Percentiles rank a stretch among this genome's conserved stretches.
Conservation (phyloP, 2,329 filamentous ascomycete species). For the Dothistroma septosporum region DNA sequence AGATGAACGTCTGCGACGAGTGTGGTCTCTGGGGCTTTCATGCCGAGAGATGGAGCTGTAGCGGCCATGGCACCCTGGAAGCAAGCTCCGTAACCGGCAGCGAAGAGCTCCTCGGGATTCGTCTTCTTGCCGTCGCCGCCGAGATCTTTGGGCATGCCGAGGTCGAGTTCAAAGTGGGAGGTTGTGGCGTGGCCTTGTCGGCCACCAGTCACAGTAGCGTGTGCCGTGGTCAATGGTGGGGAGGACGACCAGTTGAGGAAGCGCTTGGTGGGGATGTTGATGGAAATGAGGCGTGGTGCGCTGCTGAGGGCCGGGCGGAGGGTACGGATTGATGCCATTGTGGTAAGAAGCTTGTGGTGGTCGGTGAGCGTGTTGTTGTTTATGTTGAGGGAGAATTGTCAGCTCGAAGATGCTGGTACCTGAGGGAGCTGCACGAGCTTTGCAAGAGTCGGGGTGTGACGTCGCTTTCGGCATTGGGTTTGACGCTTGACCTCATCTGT, state of each 20-base stretch:
- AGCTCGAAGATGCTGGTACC: neutral
- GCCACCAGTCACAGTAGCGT: conserved; percentile 17
- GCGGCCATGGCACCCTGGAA: conserved; percentile 49
- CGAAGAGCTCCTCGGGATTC: conserved; percentile 46
- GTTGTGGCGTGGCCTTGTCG: conserved; percentile 17
- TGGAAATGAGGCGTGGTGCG: conserved; percentile 9
- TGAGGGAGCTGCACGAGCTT: neutral
- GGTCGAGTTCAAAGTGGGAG: conserved; percentile 14
- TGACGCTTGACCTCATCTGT: neutral
- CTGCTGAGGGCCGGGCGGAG: conserved; percentile 14
- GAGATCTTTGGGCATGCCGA: conserved; percentile 17
- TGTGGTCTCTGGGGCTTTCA: conserved; percentile 41
- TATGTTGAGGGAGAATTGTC: neutral
- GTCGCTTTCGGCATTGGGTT: conserved; percentile 1
- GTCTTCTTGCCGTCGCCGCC: conserved; percentile 37
- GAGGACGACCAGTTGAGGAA: conserved; percentile 18
- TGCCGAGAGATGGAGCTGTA: conserved; percentile 38
- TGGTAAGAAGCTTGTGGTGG: neutral
- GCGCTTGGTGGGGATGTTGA: conserved; percentile 7
- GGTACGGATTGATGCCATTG: conserved; percentile 5
- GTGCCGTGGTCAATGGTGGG: conserved; percentile 15
- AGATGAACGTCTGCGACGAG: conserved; percentile 44
- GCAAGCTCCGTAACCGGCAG: conserved; percentile 47
- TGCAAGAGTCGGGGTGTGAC: neutral
- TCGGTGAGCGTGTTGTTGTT: neutral